Evolutionary conservation across 2,329 filamentous ascomycete genomes (phyloP).

Genomic region (Claviceps arundinis): DNA sequence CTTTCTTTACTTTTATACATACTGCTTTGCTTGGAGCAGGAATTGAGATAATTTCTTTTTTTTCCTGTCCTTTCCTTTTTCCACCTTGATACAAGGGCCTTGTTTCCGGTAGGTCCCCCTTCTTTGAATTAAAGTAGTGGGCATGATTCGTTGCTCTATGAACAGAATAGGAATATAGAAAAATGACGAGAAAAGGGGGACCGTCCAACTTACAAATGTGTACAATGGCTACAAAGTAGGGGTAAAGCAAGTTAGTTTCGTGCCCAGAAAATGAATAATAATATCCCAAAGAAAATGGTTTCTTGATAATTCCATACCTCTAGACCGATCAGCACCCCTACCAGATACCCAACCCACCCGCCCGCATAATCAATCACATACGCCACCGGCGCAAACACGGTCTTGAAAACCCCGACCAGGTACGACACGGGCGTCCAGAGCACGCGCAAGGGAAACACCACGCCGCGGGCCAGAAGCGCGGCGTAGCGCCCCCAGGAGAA

Average conservation of each 20-base stretch:
- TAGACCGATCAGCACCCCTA: slow-evolving; percentile 2
- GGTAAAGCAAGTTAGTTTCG: not conserved
- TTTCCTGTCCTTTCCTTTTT: not conserved
- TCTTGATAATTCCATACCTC: not conserved
- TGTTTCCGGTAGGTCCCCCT: not conserved
- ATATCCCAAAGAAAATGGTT: no score
- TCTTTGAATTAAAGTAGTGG: not conserved
- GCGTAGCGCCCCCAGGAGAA: slow-evolving; percentile 17
- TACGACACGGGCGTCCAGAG: slow-evolving; percentile 4
- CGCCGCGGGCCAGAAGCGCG: slow-evolving; percentile 11
- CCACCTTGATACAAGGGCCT: not conserved
- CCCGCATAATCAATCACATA: slow-evolving; percentile 3
- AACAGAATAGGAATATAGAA: not conserved
- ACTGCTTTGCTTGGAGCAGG: no score
- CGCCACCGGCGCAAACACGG: slow-evolving; percentile 1
- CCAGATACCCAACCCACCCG: slow-evolving; percentile 1
- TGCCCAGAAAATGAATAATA: not conserved
- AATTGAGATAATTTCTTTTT: not conserved
- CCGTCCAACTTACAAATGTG: slow-evolving; percentile 24
- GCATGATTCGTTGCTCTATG: not conserved
- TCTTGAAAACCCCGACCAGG: not conserved
- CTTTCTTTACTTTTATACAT: not conserved
- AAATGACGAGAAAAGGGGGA: not conserved
- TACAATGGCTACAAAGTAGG: slow-evolving; percentile 23
- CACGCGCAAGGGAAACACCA: slow-evolving; percentile 1